A percentile compares a stretch with the other conserved stretches of the same genome.
Conservation (phyloP, 371 early-diverging fungal species). For the Zychaea mexicana region DNA sequence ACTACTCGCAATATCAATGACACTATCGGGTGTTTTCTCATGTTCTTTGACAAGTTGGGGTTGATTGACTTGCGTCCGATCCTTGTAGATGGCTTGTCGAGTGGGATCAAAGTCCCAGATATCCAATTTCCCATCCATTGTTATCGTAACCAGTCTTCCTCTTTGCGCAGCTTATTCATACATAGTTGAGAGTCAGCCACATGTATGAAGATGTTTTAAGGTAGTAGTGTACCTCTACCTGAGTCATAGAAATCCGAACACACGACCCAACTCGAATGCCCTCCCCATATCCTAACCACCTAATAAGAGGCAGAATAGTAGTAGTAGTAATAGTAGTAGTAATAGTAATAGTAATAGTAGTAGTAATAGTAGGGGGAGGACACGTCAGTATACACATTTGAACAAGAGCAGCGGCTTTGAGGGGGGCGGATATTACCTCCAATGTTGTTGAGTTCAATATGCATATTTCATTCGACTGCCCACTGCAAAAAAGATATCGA, state of each 20-base stretch:
- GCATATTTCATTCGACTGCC: constrained; percentile 45
- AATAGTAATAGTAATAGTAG: too few species aligned
- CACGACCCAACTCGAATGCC: constrained; percentile 67
- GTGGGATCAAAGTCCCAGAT: constrained; percentile 55
- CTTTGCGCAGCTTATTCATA: constrained; percentile 16
- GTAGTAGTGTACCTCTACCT: constrained; percentile 33
- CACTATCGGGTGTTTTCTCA: constrained; percentile 16
- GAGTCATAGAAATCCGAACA: constrained; percentile 60
- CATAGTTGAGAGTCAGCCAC: neutral
- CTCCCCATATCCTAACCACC: constrained; percentile 69
- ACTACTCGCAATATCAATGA: constrained; percentile 28
- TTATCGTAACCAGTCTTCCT: constrained; percentile 36
- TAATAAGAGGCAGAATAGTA: constrained; percentile 6
- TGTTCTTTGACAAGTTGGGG: constrained; percentile 18
- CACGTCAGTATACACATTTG: neutral
- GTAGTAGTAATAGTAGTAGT: too few species aligned
- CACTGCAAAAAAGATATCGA: constrained; percentile 47
- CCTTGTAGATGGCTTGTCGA: constrained; percentile 42
- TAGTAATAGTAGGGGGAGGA: too few species aligned
- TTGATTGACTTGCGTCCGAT: constrained; percentile 23
- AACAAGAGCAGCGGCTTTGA: too few species aligned
- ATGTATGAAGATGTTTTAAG: neutral
- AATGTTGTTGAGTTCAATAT: constrained; percentile 52
- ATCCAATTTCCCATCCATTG: constrained; percentile 48
- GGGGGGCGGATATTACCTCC: too few species aligned